Conservation (phyloP, 768 basidiomycete species). For the Phlebiopsis flavidoalba region DNA sequence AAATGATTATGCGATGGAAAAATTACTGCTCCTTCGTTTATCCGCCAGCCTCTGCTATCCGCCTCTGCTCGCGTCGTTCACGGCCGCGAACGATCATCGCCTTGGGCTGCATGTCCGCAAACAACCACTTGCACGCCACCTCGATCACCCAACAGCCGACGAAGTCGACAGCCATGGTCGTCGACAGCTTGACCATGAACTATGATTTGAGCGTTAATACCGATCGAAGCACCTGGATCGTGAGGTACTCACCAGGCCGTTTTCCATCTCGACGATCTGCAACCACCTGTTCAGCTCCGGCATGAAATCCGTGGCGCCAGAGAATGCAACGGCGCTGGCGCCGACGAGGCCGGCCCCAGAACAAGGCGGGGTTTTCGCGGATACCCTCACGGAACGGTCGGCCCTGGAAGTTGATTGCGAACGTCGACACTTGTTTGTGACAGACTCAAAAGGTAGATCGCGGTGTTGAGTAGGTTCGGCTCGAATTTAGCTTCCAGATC, state of each 20-base stretch:
- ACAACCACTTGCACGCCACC: constrained; percentile 73
- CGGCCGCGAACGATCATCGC: constrained; percentile 78
- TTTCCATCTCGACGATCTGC: constrained; percentile 94
- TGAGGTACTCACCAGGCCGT: constrained; percentile 46
- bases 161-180: constrained; percentile 85
- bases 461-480: constrained; percentile 91
- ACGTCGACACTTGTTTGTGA: constrained; percentile 98
- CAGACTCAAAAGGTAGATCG: constrained; percentile 91
- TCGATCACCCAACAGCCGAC: constrained; percentile 85
- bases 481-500: constrained; percentile 97
- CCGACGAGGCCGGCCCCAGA: constrained; percentile 90
- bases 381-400: constrained; percentile 98
- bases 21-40: not conserved
- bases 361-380: constrained; percentile 90
- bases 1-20: too few relatives aligned
- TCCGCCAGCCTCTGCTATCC: constrained; percentile 19
- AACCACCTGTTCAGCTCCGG: constrained; percentile 96
- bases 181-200: constrained; percentile 82
- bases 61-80: constrained; percentile 67
- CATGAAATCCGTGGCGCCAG: constrained; percentile 88
- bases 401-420: constrained; percentile 98
- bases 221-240: not conserved
- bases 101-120: constrained; percentile 86
- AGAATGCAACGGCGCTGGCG: constrained; percentile 87
- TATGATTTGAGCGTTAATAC: constrained; percentile 24